A percentile compares a stretch with the other conserved stretches of the same genome.
These are phyloP conservation scores for Gamsiella multidivaricata DNA, from an alignment of 192 early-diverging fungal species.

Conservation along the genomic window DNA sequence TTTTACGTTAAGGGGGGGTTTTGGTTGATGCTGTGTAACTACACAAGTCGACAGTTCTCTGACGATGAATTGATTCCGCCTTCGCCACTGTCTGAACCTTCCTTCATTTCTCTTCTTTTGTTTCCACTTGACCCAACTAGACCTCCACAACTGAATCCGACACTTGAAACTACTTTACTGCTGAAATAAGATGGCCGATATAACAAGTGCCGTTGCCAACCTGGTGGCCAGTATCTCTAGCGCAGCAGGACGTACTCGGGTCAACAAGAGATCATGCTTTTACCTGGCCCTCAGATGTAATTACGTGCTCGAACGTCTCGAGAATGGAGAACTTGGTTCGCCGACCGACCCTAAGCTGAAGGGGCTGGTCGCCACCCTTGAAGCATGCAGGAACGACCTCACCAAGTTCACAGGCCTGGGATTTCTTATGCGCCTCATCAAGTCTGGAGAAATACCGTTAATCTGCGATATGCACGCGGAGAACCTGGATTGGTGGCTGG, in stretches of 20 bases:
- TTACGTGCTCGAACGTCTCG: conserved; percentile 1
- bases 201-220: conserved; percentile 1
- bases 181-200: conserved; percentile 19
- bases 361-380: conserved; percentile 11
- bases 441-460: neutral
- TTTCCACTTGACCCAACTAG: neutral
- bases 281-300: conserved; percentile 4
- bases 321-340: conserved; percentile 21
- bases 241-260: neutral
- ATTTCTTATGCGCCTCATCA: conserved; percentile 5
- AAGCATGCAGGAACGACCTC: conserved; percentile 7
- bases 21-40: neutral
- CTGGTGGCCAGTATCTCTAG: conserved; percentile 9
- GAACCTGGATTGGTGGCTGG: conserved; percentile 5
- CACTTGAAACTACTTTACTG: neutral
- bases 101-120: neutral
- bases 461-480: conserved; percentile 6
- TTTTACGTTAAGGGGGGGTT: conserved; percentile 1
- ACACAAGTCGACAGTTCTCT: too few species aligned
- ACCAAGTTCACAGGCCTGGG: conserved; percentile 18
- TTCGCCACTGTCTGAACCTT: neutral
- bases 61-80: neutral
- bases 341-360: conserved; percentile 1
- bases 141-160: neutral
- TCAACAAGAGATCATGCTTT: conserved; percentile 15